Base-by-base conservation (phyloP, 306 rosid genomes). In the Vicia villosa region DNA sequence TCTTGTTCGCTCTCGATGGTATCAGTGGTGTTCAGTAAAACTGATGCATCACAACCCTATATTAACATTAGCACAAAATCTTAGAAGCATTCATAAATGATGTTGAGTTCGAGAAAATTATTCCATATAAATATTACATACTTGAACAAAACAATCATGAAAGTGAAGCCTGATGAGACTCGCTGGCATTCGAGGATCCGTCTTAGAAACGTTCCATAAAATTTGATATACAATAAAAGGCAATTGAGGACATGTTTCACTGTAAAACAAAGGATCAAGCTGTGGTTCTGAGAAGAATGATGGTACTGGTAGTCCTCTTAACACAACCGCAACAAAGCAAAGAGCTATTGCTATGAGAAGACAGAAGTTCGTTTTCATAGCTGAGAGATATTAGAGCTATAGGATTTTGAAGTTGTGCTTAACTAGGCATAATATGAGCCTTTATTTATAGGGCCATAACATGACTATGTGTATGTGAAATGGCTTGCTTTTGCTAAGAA, bases 41-140 rank as follows among this genome's bases (percentile, higher is more conserved):
- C 1, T 30, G 89, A 87, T 67, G 22, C 89, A 74, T 87, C 92
- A 65, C 92, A 87, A 8, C 92, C 89, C 92, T 86, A 66, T 40
- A 68, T 62, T 5, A 68, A 43, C 14, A 41, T 41, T 6, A 6
- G 7, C 38, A 8, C 10, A 34, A 34, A 3, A 34, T 7, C 38
- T 34, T 34, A 34, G 38, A 7, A 2, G 7, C 38, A 34, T 34
- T 34, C 8, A 5, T 34, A 7, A 3, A 34, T 7, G 7, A 7
- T 34, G 1, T 8, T 34, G 37, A 32, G 8, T 34, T 34, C 7
- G 3, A 1, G 10, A 34, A 34, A 34, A 34, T 0, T 1, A 5
- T 32, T 32, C 37, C 2, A 32, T 32, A 32, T 32, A 1, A 1
- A 34, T 34, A 30, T 24, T 2, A n/a, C n/a, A n/a, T 52, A 52